These are phyloP conservation scores for Marchantia polymorpha DNA, from an alignment of 225 moss, liverwort and hornwort species.

Conservation along the genomic window DNA sequence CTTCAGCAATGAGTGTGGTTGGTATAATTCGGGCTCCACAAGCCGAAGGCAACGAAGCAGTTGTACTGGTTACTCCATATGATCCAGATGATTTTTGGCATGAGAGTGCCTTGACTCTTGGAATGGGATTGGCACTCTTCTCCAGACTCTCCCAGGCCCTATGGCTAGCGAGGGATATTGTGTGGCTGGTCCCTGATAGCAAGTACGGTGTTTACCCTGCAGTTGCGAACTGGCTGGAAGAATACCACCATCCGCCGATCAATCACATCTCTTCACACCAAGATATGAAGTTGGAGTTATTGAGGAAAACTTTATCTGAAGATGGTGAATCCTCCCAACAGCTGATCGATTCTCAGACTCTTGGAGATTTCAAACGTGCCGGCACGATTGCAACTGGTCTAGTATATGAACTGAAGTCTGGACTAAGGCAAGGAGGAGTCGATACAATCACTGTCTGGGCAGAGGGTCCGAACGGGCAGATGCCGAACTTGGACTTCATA, in stretches of 20 bases:
- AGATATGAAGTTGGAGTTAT: slow-evolving; percentile 39
- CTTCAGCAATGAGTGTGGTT: slow-evolving; percentile 70
- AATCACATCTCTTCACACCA: slow-evolving; percentile 34
- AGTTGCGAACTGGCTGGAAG: slow-evolving; percentile 88
- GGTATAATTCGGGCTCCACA: slow-evolving; percentile 92
- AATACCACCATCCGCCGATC: slow-evolving; percentile 71
- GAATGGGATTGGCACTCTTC: slow-evolving; percentile 83
- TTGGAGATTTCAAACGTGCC: slow-evolving; percentile 93
- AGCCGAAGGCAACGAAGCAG: slow-evolving; percentile 96
- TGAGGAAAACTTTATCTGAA: slow-evolving; percentile 36
- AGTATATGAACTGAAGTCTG: slow-evolving; percentile 61
- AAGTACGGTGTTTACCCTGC: slow-evolving; percentile 78
- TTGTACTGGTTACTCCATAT: slow-evolving; percentile 91
- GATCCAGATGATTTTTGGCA: slow-evolving; percentile 45
- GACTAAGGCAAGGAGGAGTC: slow-evolving; percentile 6
- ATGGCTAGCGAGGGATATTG: slow-evolving; percentile 91
- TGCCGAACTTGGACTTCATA: slow-evolving; percentile 91
- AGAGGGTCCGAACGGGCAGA: slow-evolving; percentile 95
- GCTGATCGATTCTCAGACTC: slow-evolving; percentile 26
- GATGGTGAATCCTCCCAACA: slow-evolving; percentile 18
- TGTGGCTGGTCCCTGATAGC: slow-evolving; percentile 90
- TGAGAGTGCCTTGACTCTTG: slow-evolving; percentile 63
- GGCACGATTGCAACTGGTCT: slow-evolving; percentile 92
- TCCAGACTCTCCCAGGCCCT: slow-evolving; percentile 60
- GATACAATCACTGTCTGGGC: slow-evolving; percentile 58